Base-by-base conservation (phyloP, 768 basidiomycete genomes). In the Cyclocybe cylindracea region DNA sequence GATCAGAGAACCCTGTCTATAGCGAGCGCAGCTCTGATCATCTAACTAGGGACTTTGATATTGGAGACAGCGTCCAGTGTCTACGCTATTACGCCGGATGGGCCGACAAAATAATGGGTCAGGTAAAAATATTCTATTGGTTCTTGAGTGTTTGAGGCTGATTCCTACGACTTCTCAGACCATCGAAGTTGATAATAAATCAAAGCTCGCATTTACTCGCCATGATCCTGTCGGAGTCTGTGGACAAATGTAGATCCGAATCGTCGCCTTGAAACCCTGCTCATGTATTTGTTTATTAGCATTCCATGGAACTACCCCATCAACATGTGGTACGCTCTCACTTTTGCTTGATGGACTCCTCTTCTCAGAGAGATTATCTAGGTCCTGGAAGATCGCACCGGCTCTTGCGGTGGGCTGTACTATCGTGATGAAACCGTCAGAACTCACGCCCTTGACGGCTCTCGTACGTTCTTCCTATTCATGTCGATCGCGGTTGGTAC, bases 301-400 rank as follows among this genome's bases (percentile, higher is more conserved):
- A 92, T 94, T 59, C 92, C 93, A 6, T 94, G 92, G 93, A 96
- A 95, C 65, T 96, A 91, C 61, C 92, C 89, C 7, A 92, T 93
- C 67, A 83, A 78, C 58, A 91, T 90, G 89, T 89, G 87, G 89
- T 86, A 63, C 39, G 72, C 60, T 50, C 19, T 40, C 32, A 50
- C 16, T 29, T 41, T 41, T 36, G 36, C 52, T 19, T 47, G 24
- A 10, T 29, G 18, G 19, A 38, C 43, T 37, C 29, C 18, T 45
- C 42, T 33, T 29, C 46, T 46, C 38, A 53, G 42, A 38, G 13
- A 38, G 14, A 40, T 37, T 50, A 48, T 49, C 34, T 48, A 87
- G 86, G 84, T 72, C 86, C 24, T 95, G 94, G 94, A 97, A 98
- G 71, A 83, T 96, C 41, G 94, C 89, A 8, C 95, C 94, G 7